A percentile compares a stretch with the other conserved stretches of the same genome.
Conservation (phyloP, 2,329 filamentous ascomycete genomes). For the Lachnellula cervina region DNA sequence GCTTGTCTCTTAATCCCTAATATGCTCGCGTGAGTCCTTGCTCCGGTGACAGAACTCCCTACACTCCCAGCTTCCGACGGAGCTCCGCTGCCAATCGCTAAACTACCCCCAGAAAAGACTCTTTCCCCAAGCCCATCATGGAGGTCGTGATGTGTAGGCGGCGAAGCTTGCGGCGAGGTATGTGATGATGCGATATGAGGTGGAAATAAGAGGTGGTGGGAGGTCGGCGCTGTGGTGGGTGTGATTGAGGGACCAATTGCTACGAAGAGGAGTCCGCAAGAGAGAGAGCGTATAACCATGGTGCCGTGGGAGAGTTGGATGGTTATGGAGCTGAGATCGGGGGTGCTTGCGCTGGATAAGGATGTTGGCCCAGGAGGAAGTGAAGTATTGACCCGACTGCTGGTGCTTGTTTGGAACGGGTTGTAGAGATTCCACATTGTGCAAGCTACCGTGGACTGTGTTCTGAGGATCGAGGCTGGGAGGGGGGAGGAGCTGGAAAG, state of each 20-base stretch:
- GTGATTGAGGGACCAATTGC: conserved; percentile 47
- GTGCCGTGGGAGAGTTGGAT: conserved; percentile 52
- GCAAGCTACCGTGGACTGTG: conserved; percentile 59
- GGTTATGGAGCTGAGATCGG: conserved; percentile 24
- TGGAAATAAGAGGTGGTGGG: conserved; percentile 5
- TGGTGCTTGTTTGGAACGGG: conserved; percentile 35
- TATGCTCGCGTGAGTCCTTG: conserved; percentile 41
- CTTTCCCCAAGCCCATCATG: conserved; percentile 4
- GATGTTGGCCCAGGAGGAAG: conserved; percentile 35
- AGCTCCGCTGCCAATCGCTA: conserved; percentile 29
- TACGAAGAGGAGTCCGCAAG: conserved; percentile 57
- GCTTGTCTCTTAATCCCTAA: conserved; percentile 51
- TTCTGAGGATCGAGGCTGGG: conserved; percentile 53
- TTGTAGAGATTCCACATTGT: conserved; percentile 57
- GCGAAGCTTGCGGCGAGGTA: conserved; percentile 19
- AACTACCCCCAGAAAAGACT: conserved; percentile 1
- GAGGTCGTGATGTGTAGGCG: conserved; percentile 8
- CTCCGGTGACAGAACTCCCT: conserved; percentile 28
- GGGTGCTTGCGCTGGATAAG: conserved; percentile 8
- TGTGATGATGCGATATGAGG: conserved; percentile 6
- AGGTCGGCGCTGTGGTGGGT: neutral
- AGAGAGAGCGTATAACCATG: conserved; percentile 52
- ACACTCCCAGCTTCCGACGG: conserved; percentile 28
- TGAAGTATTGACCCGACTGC: conserved; percentile 10
- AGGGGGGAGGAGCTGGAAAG: conserved; percentile 56